Evolutionary conservation across 2,329 filamentous ascomycete genomes (phyloP), one percentile per base, ranked within the genome.

Genomic region (Cladosporium velox): DNA sequence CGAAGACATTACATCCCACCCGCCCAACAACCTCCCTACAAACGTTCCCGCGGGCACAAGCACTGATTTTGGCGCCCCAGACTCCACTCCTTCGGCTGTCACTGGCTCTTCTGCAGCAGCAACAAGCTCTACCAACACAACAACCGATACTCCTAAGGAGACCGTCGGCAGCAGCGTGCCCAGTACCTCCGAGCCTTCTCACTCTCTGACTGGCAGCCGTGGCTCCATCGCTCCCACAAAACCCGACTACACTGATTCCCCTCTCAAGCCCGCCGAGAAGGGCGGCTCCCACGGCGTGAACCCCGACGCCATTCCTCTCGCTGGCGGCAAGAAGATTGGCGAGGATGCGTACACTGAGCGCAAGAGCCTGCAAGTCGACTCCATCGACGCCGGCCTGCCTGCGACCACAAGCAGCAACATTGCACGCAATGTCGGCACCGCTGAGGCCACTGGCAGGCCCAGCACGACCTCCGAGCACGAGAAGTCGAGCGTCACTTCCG

Each of bases 291-390:
- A 58, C 51, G 67, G 64, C 44, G 54, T 49, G 26, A 68, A 69
- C 60, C 67, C 67, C 7, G 32, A 47, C 38, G 62, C 65, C 52
- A 71, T 70, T 30, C 69, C 69, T 12, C 65, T 65, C 14, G 68
- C 68, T 7, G 68, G 68, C 34, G 68, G 68, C 57, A 55, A 60
- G 63, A 64, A 58, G 26, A 51, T 69, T 1, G 64, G 64, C 57
- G 63, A 65, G 44, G 63, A 65, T 24, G 54, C 55, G 11, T 65
- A 51, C 57, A 54, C 44, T 18, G 63, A 65, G 55, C 63, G 61
- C 55, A 60, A 60, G 63, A 65, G 63, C 44, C 21, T 59, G 21
- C 55, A 49, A 15, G 61, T 28, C 35, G 61, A 64, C n/a, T 28
- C 30, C 28, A 38, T 30, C 30, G 35, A 41, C 24, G 41, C 38